Evolutionary conservation across 2,329 filamentous ascomycete genomes (phyloP).

Genomic region (Plectosphaerella plurivora): DNA sequence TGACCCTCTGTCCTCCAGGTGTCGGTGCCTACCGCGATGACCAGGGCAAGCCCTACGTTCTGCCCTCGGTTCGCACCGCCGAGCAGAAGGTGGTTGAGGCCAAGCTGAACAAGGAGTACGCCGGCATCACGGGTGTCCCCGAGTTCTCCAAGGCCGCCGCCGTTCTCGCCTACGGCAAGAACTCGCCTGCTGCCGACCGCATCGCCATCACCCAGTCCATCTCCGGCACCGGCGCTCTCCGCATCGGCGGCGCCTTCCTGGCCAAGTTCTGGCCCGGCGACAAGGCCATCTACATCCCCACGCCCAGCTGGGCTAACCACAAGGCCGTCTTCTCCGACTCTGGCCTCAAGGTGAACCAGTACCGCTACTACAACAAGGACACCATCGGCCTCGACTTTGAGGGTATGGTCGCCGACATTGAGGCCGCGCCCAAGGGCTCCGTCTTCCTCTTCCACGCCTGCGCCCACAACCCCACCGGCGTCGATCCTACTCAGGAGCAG

Average conservation of each 20-base stretch:
- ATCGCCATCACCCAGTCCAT: slow-evolving; percentile 96
- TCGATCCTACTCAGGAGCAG: slow-evolving; percentile 88
- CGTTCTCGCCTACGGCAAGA: slow-evolving; percentile 81
- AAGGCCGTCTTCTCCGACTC: slow-evolving; percentile 93
- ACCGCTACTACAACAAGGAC: slow-evolving; percentile 98
- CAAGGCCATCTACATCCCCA: slow-evolving; percentile 97
- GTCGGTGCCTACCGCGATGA: slow-evolving; percentile 98
- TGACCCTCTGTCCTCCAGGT: slow-evolving; percentile 41
- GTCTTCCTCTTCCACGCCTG: slow-evolving; percentile 94
- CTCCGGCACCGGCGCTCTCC: slow-evolving; percentile 92
- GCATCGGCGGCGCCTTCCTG: slow-evolving; percentile 92
- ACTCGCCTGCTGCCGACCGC: slow-evolving; percentile 71
- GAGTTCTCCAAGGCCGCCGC: slow-evolving; percentile 92
- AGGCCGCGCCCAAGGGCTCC: slow-evolving; percentile 79
- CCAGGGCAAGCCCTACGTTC: slow-evolving; percentile 95
- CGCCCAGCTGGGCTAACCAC: slow-evolving; percentile 97
- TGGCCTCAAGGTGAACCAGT: slow-evolving; percentile 86
- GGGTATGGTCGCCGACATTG: slow-evolving; percentile 86
- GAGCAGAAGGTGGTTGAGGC: slow-evolving; percentile 80
- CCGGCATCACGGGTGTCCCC: slow-evolving; percentile 92
- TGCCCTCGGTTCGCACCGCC: slow-evolving; percentile 85
- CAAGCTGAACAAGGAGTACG: slow-evolving; percentile 92
- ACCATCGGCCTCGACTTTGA: slow-evolving; percentile 98
- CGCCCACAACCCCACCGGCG: slow-evolving; percentile 95
- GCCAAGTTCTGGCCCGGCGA: slow-evolving; percentile 83